Base-by-base conservation (phyloP, 1,284 basidiomycete species). In the Ceratobasidium sp. region DNA sequence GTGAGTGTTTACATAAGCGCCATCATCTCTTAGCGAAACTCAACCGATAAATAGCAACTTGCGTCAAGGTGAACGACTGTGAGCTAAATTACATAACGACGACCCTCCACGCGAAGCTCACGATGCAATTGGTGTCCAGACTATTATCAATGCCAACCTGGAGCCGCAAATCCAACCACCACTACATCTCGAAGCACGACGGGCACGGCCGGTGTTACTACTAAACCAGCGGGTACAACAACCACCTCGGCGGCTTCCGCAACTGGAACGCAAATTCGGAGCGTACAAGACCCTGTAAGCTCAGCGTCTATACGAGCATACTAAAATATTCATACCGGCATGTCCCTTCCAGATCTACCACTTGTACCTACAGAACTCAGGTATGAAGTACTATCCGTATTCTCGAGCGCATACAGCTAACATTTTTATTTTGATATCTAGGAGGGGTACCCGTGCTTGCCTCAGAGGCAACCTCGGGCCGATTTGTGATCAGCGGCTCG, bases 201-300 rank as follows among this genome's bases (percentile, higher is more conserved):
- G n/a, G 20, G 33, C 12, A 4, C 61, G 40, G 17, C 48, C 7
- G 26, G 56, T 15, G 28, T n/a, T n/a, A 52, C 48, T 38, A 77
- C 50, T 23, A 33, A 33, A 62, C 61, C 61, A 2, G 9, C 71
- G 9, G 33, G 44, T 20, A 69, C 77, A 12, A 71, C 78, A 28
- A 77, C 76, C 33, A 20, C 78, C 28, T 28, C 61, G 44, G 66
- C 78, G 20, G 83, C 88, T n/a, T 81, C 86, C 4, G 85, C 88
- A 9, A 87, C 88, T 38, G 88, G 88, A 28, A 87, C 88, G 38
- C 89, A 90, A 80, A 90, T 91, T 77, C 87, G 90, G 66, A 84
- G 87, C 0, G 89, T 88, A 54, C 86, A 88, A 81, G 86, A 86
- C 68, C 89, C 90, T 4, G 88, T 89, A 6, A 66, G 73, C 13